These are phyloP conservation scores for Purpureocillium takamizusanense DNA, from an alignment of 2,329 filamentous ascomycete species.

Conservation along the genomic window DNA sequence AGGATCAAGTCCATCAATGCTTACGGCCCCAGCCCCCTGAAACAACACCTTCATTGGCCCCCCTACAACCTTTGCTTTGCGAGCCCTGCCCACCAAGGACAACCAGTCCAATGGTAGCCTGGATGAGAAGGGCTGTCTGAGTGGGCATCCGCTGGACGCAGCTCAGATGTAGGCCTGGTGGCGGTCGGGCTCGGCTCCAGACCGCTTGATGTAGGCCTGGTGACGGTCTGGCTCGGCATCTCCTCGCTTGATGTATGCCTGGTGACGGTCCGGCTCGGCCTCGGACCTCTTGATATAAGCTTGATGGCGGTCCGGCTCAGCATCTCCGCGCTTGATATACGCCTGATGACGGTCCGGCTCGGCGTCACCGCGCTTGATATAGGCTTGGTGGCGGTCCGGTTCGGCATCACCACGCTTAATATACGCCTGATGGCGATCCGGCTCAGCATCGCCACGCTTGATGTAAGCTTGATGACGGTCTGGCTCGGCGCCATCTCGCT, in stretches of 20 bases:
- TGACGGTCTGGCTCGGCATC: not conserved
- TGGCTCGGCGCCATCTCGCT: not conserved
- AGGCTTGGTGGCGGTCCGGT: constrained; percentile 1
- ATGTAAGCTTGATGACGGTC: not conserved
- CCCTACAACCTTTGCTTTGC: too few species aligned
- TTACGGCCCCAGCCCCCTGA: too few species aligned
- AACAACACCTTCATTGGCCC: too few species aligned
- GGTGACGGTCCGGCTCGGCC: constrained; percentile 3
- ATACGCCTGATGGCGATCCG: not conserved
- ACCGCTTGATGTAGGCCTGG: constrained; percentile 1
- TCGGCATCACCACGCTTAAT: not conserved
- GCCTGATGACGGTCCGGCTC: constrained; percentile 1
- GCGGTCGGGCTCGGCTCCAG: constrained; percentile 2
- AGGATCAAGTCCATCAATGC: too few species aligned
- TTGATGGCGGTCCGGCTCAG: not conserved
- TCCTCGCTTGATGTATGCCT: constrained; percentile 1
- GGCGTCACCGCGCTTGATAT: not conserved
- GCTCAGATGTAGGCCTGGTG: constrained; percentile 3
- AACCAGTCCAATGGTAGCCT: too few species aligned
- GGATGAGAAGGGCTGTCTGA: too few species aligned
- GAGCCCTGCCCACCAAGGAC: too few species aligned
- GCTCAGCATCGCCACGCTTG: not conserved
- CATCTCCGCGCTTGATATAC: not conserved
- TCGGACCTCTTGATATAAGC: constrained; percentile 1
- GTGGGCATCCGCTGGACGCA: too few species aligned